Conservation (phyloP, 1,139 yeast species). For the Saccharomyces hybrid region DNA sequence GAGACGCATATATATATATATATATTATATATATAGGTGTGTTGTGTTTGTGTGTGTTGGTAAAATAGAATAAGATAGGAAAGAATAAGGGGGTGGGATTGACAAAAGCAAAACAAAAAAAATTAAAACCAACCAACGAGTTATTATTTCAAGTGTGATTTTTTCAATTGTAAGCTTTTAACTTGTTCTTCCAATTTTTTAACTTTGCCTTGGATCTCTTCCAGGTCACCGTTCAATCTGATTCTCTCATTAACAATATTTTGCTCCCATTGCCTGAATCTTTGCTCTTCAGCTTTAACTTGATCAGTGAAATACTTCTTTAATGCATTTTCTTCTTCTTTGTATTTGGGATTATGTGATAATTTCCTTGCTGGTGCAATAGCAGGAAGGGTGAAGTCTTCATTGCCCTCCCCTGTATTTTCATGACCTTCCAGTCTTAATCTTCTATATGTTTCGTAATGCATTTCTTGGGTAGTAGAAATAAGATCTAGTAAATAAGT, state of each 20-base stretch:
- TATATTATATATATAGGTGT: not conserved
- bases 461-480: constrained; percentile 81
- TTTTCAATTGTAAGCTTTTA: constrained; percentile 53
- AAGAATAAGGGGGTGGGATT: not conserved
- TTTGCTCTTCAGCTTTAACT: constrained; percentile 91
- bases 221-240: constrained; percentile 87
- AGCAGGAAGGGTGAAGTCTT: constrained; percentile 18
- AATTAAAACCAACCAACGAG: not conserved
- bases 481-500: constrained; percentile 90
- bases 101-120: not conserved
- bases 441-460: constrained; percentile 82
- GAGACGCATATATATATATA: not conserved
- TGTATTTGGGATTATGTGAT: constrained; percentile 78
- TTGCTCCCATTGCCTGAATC: constrained; percentile 97
- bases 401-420: constrained; percentile 28
- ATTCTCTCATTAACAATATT: constrained; percentile 91
- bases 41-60: not conserved
- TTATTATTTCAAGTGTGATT: constrained; percentile 9
- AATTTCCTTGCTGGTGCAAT: constrained; percentile 36
- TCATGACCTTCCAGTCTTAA: constrained; percentile 59
- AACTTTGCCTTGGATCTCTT: constrained; percentile 71
- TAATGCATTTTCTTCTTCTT: constrained; percentile 91
- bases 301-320: constrained; percentile 97
- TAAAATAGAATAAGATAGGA: not conserved
- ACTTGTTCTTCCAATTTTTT: constrained; percentile 68